These are phyloP conservation scores for Posidonia oceanica DNA, from an alignment of 116 monocot genomes.

Conservation along the genomic window DNA sequence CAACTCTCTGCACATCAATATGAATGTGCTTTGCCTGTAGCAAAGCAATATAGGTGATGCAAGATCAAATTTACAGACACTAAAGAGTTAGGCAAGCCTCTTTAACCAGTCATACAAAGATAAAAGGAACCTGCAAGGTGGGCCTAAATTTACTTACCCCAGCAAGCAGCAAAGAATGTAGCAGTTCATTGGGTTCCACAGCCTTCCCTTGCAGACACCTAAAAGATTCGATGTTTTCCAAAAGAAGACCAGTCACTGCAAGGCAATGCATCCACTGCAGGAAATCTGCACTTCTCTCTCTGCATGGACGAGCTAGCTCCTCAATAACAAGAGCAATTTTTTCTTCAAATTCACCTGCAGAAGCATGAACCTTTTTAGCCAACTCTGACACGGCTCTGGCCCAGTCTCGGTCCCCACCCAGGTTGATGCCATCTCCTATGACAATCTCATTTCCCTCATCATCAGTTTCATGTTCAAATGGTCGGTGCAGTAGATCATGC, in stretches of 20 bases:
- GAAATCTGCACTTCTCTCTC: conserved; percentile 76
- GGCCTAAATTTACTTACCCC: conserved; percentile 37
- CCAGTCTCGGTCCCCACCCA: conserved; percentile 83
- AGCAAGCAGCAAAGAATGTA: conserved; percentile 79
- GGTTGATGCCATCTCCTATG: conserved; percentile 72
- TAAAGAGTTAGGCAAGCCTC: not conserved
- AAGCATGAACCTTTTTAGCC: conserved; percentile 72
- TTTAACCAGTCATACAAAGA: too few relatives aligned
- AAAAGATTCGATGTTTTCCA: conserved; percentile 54
- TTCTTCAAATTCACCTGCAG: conserved; percentile 79
- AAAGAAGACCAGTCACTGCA: conserved; percentile 51
- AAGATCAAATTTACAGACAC: not conserved
- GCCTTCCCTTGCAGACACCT: conserved; percentile 40
- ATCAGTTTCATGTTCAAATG: conserved; percentile 61
- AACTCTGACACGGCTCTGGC: conserved; percentile 56
- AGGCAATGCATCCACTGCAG: conserved; percentile 94
- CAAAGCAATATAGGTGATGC: not conserved
- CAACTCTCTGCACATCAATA: conserved; percentile 61
- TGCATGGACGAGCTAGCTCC: conserved; percentile 62
- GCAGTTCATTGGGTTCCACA: conserved; percentile 55
- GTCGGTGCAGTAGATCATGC: conserved; percentile 47
- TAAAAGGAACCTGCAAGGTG: not conserved
- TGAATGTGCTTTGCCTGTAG: conserved; percentile 46
- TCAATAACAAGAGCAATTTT: conserved; percentile 33
- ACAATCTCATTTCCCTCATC: conserved; percentile 50